Conservation (phyloP, 2,329 filamentous ascomycete genomes). For the Fusarium foetens region DNA sequence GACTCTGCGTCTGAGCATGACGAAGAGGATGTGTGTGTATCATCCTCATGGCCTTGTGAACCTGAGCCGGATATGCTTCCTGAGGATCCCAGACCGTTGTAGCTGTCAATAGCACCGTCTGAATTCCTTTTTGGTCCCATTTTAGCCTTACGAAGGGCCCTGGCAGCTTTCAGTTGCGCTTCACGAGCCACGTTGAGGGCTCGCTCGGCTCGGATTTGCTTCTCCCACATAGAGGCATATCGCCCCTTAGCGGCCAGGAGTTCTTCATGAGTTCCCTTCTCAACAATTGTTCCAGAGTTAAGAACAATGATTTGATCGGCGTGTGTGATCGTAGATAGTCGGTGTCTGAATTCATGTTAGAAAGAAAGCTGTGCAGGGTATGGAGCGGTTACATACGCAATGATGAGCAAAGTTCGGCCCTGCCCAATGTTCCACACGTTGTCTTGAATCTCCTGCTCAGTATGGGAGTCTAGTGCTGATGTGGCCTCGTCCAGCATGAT, state of each 20-base stretch:
- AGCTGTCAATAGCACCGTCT: constrained; percentile 58
- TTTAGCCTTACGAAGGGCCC: constrained; percentile 60
- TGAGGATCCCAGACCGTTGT: constrained; percentile 58
- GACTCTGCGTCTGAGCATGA: constrained; percentile 54
- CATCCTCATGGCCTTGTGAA: constrained; percentile 50
- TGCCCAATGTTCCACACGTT: constrained; percentile 83
- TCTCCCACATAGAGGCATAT: constrained; percentile 89
- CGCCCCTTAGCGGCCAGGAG: constrained; percentile 75
- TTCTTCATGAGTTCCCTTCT: constrained; percentile 82
- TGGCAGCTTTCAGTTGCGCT: constrained; percentile 50
- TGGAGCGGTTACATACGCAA: constrained; percentile 71
- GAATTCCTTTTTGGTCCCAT: constrained; percentile 54
- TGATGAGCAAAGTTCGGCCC: constrained; percentile 92
- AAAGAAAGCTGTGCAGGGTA: background rate
- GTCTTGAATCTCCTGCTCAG: constrained; percentile 91
- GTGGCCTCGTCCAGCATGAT: constrained; percentile 95
- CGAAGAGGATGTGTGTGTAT: constrained; percentile 48
- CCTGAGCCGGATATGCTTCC: constrained; percentile 52
- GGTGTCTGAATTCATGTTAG: constrained; percentile 64
- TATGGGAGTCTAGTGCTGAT: constrained; percentile 89
- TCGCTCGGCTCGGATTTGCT: constrained; percentile 82
- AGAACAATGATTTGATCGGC: constrained; percentile 87
- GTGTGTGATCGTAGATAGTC: constrained; percentile 84
- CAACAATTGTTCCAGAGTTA: constrained; percentile 78
- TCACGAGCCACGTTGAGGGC: constrained; percentile 58